These are phyloP conservation scores for Penicillium sp. DNA, from an alignment of 2,329 filamentous ascomycete genomes.

Conservation along the genomic window DNA sequence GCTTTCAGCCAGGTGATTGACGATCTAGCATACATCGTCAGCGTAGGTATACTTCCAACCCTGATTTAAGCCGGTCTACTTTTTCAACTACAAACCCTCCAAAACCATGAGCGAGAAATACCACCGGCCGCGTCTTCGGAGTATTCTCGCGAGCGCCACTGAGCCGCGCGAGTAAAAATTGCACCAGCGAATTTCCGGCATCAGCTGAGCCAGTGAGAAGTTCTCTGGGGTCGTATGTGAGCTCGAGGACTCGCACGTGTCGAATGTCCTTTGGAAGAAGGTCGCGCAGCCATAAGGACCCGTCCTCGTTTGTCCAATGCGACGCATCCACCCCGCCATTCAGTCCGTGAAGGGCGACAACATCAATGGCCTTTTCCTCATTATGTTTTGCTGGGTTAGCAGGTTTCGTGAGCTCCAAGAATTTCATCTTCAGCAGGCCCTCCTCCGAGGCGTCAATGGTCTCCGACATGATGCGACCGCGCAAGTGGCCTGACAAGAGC, in stretches of 20 bases:
- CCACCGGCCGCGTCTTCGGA: background rate
- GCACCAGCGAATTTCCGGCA: background rate
- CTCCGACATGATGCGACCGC: background rate
- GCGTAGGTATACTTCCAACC: background rate
- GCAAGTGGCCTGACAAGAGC: background rate
- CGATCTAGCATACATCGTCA: background rate
- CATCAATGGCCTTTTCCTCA: background rate
- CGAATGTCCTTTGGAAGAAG: background rate
- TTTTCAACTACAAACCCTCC: background rate
- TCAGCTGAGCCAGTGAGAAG: background rate
- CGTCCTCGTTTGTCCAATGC: background rate
- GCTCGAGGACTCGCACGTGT: background rate
- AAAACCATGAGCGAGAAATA: background rate
- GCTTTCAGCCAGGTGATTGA: background rate
- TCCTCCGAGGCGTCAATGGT: background rate
- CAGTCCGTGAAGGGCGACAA: slow-evolving; percentile 1
- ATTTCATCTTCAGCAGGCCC: background rate
- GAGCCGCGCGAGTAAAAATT: background rate
- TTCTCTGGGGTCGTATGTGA: background rate
- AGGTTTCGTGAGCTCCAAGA: background rate
- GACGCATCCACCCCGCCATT: background rate
- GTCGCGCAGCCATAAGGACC: background rate
- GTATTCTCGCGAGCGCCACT: background rate
- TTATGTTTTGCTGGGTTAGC: background rate
- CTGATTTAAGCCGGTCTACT: background rate